Percentiles rank a stretch among this genome's conserved stretches.
Evolutionary conservation across 2,329 filamentous ascomycete genomes (phyloP).

Genomic region (Aureobasidium sp.): DNA sequence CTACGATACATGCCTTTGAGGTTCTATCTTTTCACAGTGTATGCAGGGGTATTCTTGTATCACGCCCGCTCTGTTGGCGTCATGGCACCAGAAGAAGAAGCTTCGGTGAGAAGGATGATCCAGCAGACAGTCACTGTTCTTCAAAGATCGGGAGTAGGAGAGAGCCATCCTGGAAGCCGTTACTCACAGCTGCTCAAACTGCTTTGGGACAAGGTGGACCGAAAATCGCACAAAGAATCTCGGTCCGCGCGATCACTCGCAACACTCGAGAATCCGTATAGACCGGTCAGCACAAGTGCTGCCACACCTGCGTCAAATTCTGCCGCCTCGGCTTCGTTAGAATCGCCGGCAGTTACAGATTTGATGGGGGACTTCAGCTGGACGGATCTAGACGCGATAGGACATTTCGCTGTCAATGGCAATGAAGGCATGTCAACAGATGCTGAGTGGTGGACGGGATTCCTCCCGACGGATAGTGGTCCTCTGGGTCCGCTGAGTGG

Average conservation of each 20-base stretch:
- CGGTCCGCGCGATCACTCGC: conserved; percentile 16
- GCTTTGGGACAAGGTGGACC: conserved; percentile 42
- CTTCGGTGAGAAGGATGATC: conserved; percentile 40
- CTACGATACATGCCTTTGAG: conserved; percentile 43
- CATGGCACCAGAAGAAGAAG: conserved; percentile 41
- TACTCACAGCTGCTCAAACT: conserved; percentile 42
- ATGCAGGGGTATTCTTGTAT: conserved; percentile 44
- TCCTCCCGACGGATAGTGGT: conserved; percentile 30
- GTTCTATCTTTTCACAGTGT: conserved; percentile 45
- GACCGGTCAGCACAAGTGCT: conserved; percentile 33
- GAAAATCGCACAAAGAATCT: conserved; percentile 25
- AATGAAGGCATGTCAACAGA: conserved; percentile 25
- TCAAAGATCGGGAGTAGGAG: conserved; percentile 38
- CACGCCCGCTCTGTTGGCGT: conserved; percentile 43
- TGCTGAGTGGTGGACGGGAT: conserved; percentile 32
- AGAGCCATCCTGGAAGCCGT: conserved; percentile 41
- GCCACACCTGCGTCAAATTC: conserved; percentile 26
- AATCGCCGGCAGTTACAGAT: conserved; percentile 37
- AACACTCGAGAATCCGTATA: conserved; percentile 31
- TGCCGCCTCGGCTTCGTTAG: conserved; percentile 18
- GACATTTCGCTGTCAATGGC: conserved; percentile 42
- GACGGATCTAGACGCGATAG: conserved; percentile 43
- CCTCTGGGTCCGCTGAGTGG: conserved; percentile 28
- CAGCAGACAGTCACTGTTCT: conserved; percentile 40
- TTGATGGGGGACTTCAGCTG: conserved; percentile 44